phyloP scores from a whole-genome alignment of 169 alveolate species.

The Eimeria tenella region DNA sequence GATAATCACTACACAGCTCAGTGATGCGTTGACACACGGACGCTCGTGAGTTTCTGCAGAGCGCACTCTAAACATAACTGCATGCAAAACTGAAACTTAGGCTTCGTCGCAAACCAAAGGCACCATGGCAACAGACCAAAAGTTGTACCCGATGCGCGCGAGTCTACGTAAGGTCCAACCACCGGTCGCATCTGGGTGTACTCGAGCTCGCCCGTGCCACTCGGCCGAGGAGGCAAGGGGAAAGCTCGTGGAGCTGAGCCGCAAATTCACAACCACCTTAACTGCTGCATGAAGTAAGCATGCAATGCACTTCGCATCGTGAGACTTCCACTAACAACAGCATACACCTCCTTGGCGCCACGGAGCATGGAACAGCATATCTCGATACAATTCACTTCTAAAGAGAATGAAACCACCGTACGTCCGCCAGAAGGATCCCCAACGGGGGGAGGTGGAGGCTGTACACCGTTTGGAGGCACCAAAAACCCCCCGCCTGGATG shows the following conservation, averaged over 20 bases:
- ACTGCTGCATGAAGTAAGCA: background rate
- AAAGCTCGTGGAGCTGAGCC: slow-evolving; percentile 68
- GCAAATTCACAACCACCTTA: slow-evolving; percentile 22
- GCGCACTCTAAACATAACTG: background rate
- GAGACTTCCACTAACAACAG: too few species aligned
- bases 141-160: slow-evolving; percentile 49
- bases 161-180: slow-evolving; percentile 41
- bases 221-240: slow-evolving; percentile 53
- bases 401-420: background rate
- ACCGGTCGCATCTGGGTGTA: slow-evolving; percentile 42
- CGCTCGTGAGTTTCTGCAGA: too few species aligned
- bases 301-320: background rate
- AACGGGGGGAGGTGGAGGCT: slow-evolving; percentile 61
- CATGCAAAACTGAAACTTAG: background rate
- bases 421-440: slow-evolving; percentile 50
- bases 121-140: background rate
- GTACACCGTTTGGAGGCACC: slow-evolving; percentile 60
- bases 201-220: slow-evolving; percentile 40
- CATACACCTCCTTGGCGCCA: too few species aligned
- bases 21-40: too few species aligned
- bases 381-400: background rate
- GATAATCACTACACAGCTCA: slow-evolving; percentile 3
- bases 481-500: slow-evolving; percentile 51
- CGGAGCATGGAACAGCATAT: background rate
- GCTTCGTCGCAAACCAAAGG: background rate